Evolutionary conservation across 768 basidiomycete genomes (phyloP).

Genomic region (Mycena rosella): DNA sequence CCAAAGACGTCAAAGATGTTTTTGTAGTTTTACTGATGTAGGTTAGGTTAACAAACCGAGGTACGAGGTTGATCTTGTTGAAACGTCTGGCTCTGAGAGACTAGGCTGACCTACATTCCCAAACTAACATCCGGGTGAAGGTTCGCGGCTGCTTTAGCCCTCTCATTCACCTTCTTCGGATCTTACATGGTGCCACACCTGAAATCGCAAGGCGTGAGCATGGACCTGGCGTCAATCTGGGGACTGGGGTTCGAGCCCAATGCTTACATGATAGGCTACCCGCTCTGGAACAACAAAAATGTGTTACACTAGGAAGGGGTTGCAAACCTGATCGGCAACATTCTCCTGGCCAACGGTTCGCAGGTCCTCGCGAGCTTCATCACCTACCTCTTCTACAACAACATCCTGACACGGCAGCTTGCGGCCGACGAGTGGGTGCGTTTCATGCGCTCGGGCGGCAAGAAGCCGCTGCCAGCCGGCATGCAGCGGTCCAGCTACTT

Average conservation of each 20-base stretch:
- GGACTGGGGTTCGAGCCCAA: not conserved
- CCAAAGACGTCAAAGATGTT: too few species aligned
- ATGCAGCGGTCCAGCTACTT: conserved; percentile 7
- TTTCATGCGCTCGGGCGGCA: conserved; percentile 1
- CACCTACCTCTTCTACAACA: conserved; percentile 5
- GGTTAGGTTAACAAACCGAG: too few species aligned
- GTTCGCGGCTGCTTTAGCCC: not conserved
- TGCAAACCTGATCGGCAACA: conserved; percentile 8
- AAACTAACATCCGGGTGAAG: conserved; percentile 7
- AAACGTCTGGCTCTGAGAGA: too few species aligned
- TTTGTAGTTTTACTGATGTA: too few species aligned
- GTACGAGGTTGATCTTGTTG: too few species aligned
- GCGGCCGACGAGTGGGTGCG: conserved; percentile 8
- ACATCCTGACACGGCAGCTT: conserved; percentile 4
- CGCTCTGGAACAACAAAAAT: not conserved
- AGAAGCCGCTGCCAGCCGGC: conserved; percentile 11
- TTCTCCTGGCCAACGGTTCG: not conserved
- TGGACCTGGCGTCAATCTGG: conserved; percentile 4
- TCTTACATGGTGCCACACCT: not conserved
- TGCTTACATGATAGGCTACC: not conserved
- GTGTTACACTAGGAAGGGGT: not conserved
- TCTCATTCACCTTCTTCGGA: not conserved
- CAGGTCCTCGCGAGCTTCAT: not conserved
- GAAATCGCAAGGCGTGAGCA: not conserved
- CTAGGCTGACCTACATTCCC: too few species aligned